phyloP scores from a whole-genome alignment of 2,329 filamentous ascomycete species.

The Trichoderma koningii region DNA sequence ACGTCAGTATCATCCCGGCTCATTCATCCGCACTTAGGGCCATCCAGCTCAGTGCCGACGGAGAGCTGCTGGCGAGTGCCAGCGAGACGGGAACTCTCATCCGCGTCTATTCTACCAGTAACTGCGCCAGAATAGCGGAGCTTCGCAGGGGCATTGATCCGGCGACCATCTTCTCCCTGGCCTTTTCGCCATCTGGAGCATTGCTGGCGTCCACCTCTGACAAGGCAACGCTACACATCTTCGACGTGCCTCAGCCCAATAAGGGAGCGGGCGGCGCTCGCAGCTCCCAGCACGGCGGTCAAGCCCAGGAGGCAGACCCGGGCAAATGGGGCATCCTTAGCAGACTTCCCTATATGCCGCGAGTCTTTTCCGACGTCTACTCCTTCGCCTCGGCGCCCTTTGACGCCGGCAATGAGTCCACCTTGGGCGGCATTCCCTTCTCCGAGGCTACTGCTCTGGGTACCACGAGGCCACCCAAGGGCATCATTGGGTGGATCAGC shows the following conservation, averaged over 20 bases:
- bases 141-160: conserved; percentile 86
- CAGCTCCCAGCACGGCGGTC: conserved; percentile 36
- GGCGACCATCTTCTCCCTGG: conserved; percentile 82
- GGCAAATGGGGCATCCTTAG: conserved; percentile 86
- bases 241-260: conserved; percentile 71
- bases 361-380: conserved; percentile 86
- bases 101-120: conserved; percentile 79
- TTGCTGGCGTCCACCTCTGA: conserved; percentile 91
- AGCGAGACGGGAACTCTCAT: conserved; percentile 90
- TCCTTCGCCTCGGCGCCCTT: conserved; percentile 81
- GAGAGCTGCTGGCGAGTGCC: conserved; percentile 80
- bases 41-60: conserved; percentile 77
- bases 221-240: conserved; percentile 93
- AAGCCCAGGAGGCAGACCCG: conserved; percentile 49
- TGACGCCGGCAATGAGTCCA: conserved; percentile 75
- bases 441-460: conserved; percentile 51
- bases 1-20: conserved; percentile 90
- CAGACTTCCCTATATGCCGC: conserved; percentile 80
- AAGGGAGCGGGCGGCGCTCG: conserved; percentile 44
- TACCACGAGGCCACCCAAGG: conserved; percentile 69
- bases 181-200: conserved; percentile 78
- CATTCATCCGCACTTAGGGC: conserved; percentile 79
- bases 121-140: conserved; percentile 79
- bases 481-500: conserved; percentile 79
- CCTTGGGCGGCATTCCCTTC: conserved; percentile 48